These are phyloP conservation scores for Gossypium australe DNA, from an alignment of 345 rosid genomes.

Conservation along the genomic window DNA sequence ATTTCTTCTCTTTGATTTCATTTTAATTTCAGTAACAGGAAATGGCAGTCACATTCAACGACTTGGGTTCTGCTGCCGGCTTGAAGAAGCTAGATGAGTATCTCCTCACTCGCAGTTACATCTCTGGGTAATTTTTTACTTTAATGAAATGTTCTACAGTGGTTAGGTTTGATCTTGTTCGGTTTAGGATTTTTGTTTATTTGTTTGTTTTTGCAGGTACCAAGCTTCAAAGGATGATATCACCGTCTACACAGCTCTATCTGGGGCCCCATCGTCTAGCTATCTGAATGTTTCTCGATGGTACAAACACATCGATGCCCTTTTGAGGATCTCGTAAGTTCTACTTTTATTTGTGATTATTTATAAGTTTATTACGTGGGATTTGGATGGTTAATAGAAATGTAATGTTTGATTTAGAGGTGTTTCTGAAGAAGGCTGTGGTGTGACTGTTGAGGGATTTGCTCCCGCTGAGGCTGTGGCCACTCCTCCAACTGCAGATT, in stretches of 20 bases:
- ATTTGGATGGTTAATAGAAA: neutral
- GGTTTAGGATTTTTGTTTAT: neutral
- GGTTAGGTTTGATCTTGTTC: too few species aligned
- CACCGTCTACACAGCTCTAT: constrained; percentile 49
- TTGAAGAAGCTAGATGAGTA: constrained; percentile 64
- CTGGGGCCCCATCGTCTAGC: constrained; percentile 41
- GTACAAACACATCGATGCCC: constrained; percentile 83
- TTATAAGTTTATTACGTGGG: neutral
- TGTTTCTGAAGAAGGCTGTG: constrained; percentile 71
- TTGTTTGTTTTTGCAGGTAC: constrained; percentile 44
- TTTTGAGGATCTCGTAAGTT: constrained; percentile 83
- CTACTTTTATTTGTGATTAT: neutral
- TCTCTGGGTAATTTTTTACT: constrained; percentile 44
- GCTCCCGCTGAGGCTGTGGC: constrained; percentile 58
- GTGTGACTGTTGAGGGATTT: constrained; percentile 63
- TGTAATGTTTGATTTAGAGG: constrained; percentile 42
- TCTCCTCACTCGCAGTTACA: constrained; percentile 66
- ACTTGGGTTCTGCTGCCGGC: constrained; percentile 34
- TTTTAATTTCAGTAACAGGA: neutral
- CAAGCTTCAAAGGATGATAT: constrained; percentile 93
- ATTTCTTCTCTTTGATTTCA: neutral
- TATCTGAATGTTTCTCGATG: constrained; percentile 67
- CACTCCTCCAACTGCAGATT: constrained; percentile 68
- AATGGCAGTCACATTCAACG: constrained; percentile 50
- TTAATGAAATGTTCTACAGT: neutral